These are phyloP conservation scores for Penicillium sp. DNA, from an alignment of 2,329 filamentous ascomycete species.

Conservation along the genomic window DNA sequence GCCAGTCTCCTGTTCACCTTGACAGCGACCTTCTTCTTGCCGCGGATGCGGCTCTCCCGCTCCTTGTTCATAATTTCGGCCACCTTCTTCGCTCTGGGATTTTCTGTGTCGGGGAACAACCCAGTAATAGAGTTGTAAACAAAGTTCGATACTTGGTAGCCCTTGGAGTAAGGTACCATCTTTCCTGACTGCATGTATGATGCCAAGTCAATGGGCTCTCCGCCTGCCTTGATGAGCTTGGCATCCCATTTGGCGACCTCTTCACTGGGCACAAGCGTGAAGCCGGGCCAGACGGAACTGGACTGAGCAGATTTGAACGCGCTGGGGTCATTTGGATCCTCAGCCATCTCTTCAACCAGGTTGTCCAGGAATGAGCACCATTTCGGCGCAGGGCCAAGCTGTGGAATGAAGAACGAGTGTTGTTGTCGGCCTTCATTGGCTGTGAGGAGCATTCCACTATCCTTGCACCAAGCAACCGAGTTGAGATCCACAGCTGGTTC, in stretches of 20 bases:
- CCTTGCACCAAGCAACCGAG: constrained; percentile 85
- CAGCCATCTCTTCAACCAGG: constrained; percentile 97
- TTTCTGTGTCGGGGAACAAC: constrained; percentile 5
- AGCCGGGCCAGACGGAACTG: constrained; percentile 92
- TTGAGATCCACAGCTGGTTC: constrained; percentile 95
- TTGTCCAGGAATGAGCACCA: constrained; percentile 98
- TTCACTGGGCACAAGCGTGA: constrained; percentile 90
- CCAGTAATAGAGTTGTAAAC: constrained; percentile 65
- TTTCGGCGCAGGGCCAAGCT: constrained; percentile 85
- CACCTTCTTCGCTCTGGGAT: constrained; percentile 70
- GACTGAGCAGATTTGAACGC: constrained; percentile 45
- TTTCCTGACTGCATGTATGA: constrained; percentile 84
- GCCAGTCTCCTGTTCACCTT: constrained; percentile 79
- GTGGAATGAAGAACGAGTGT: constrained; percentile 91
- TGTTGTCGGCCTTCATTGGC: constrained; percentile 96
- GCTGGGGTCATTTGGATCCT: constrained; percentile 65
- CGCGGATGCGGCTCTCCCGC: constrained; percentile 88
- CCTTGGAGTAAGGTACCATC: constrained; percentile 6
- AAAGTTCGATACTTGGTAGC: constrained; percentile 93
- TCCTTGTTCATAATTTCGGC: constrained; percentile 97
- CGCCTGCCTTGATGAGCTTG: constrained; percentile 5
- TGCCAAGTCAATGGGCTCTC: constrained; percentile 69
- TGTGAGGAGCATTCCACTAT: constrained; percentile 91
- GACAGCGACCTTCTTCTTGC: constrained; percentile 81
- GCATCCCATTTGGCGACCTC: constrained; percentile 78